Base-by-base conservation (phyloP, 176 grass and related monocot genomes). In the Bromus sterilis region DNA sequence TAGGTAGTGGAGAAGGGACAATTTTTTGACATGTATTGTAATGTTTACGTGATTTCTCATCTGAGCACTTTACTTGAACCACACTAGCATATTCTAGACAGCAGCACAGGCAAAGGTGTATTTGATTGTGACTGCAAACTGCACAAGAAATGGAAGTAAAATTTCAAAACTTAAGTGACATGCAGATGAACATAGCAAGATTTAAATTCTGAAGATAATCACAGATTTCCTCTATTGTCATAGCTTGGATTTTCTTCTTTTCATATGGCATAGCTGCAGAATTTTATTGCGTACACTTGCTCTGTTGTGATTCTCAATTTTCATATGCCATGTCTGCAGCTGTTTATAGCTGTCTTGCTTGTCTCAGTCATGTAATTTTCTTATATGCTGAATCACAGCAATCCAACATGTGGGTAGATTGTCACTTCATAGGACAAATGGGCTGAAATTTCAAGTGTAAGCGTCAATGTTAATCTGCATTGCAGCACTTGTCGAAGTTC, bases 231-330 rank as follows among this genome's bases (percentile, higher is more conserved):
- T 16, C 53, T 61, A 20, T 40, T 24, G 6, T 71, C 13, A 35
- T 71, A 64, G 11, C 31, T 20, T 23, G 5, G 18, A 62, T 71
- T 79, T 43, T 63, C 66, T 82, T 78, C 33, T 78, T 87, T 51
- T 51, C 51, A 25, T 35, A 53, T 71, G 13, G 43, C 14, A 15
- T 62, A 25, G 26, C 21, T 61, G 30, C 58, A 46, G 12, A 86
- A 75, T 58, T 58, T 25, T 11, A 26, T 68, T 23, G 1, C 39
- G 42, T 63, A 83, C 42, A 15, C 20, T 43, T 77, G 15, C 13
- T 39, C 71, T 78, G 10, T 83, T 77, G 33, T 43, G 35, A 35
- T 72, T 82, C 12, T 76, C 2, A 12, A 51, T 53, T 41, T 42
- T 16, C n/a, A n/a, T n/a, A n/a, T 67, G 11, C 5, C 60, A 59